A percentile compares a stretch with the other conserved stretches of the same genome.
phyloP scores from a whole-genome alignment of 1,284 basidiomycete species.

The Ceratobasidium sp. region DNA sequence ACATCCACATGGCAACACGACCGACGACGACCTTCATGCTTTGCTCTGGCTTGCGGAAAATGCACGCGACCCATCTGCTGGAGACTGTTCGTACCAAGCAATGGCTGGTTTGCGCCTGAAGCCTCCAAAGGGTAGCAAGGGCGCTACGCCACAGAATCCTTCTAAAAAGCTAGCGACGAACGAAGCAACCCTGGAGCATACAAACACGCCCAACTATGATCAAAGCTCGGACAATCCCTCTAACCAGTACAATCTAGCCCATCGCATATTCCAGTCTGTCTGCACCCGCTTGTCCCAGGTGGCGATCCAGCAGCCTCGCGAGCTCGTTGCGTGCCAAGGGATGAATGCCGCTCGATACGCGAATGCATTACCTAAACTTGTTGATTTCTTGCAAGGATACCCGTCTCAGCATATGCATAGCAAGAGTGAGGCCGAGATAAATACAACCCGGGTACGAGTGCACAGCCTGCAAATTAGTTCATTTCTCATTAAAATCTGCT shows the following conservation, averaged over 20 bases:
- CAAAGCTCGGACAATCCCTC: not conserved
- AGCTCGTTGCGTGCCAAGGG: slow-evolving; percentile 4
- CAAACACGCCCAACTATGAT: not conserved
- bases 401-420: not conserved
- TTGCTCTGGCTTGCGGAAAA: not conserved
- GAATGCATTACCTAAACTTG: not conserved
- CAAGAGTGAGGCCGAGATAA: not conserved
- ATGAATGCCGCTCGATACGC: not conserved
- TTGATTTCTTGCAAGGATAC: not conserved
- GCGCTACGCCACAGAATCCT: no score
- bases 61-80: not conserved
- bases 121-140: not conserved
- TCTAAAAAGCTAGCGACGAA: not conserved
- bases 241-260: not conserved
- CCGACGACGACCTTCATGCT: not conserved
- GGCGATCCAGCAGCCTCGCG: not conserved
- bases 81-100: slow-evolving; percentile 4
- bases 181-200: not conserved
- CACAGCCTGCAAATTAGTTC: no score
- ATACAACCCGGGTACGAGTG: not conserved
- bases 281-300: not conserved
- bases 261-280: not conserved
- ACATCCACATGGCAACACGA: no score
- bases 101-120: not conserved
- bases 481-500: not conserved